Conservation (phyloP, 1,284 basidiomycete genomes). For the Ceratobasidium theobromae region DNA sequence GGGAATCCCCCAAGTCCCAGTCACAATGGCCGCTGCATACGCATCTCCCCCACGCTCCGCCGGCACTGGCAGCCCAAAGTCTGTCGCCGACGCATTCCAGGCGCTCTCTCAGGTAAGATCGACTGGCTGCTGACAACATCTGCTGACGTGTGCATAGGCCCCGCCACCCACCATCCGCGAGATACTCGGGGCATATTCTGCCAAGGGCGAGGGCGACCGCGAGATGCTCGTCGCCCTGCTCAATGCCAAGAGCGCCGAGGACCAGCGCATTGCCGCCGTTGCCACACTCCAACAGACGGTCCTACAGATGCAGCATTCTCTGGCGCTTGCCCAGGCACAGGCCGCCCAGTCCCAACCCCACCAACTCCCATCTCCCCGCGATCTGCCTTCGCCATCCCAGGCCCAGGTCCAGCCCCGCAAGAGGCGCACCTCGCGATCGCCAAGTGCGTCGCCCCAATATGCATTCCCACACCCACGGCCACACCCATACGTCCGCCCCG, state of each 20-base stretch:
- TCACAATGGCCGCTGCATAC: slow-evolving; percentile 11
- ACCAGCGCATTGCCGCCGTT: slow-evolving; percentile 75
- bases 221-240: slow-evolving; percentile 86
- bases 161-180: slow-evolving; percentile 79
- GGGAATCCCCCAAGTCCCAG: background rate
- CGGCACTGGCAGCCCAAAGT: slow-evolving; percentile 39
- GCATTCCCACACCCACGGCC: slow-evolving; percentile 4
- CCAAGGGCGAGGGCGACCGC: slow-evolving; percentile 83
- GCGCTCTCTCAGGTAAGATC: slow-evolving; percentile 51
- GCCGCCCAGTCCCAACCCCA: background rate
- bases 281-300: slow-evolving; percentile 67
- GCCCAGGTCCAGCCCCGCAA: background rate
- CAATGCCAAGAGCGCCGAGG: slow-evolving; percentile 85
- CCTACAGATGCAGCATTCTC: slow-evolving; percentile 58
- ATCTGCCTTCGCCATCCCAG: background rate
- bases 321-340: slow-evolving; percentile 19
- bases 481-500: background rate
- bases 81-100: slow-evolving; percentile 50
- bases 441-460: background rate
- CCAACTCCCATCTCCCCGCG: slow-evolving; percentile 13
- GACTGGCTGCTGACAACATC: slow-evolving; percentile 33
- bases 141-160: slow-evolving; percentile 46
- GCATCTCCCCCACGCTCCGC: slow-evolving; percentile 36
- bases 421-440: background rate
- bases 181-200: slow-evolving; percentile 79